Evolutionary conservation across 495 filamentous ascomycete species (phyloP).

Genomic region (Umbilicaria muhlenbergii): DNA sequence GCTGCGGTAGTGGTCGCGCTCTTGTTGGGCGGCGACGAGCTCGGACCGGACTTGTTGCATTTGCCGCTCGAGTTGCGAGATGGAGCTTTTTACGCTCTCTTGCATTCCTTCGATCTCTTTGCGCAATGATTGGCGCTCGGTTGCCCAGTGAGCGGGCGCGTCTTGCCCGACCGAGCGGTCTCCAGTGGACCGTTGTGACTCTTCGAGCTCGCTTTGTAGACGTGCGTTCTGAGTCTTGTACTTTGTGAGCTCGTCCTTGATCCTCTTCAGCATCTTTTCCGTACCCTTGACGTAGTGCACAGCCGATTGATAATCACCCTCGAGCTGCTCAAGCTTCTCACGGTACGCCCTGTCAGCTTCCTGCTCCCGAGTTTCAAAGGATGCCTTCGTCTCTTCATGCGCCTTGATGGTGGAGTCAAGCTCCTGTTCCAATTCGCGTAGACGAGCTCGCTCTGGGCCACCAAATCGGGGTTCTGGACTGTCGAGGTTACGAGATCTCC

Average conservation of each 20-base stretch:
- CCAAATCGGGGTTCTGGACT: constrained; percentile 60
- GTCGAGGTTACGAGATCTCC: constrained; percentile 41
- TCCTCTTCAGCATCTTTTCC: constrained; percentile 96
- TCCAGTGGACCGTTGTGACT: constrained; percentile 21
- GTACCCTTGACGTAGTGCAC: constrained; percentile 99
- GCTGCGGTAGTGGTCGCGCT: constrained; percentile 47
- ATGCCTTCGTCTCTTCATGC: constrained; percentile 67
- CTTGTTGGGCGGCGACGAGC: constrained; percentile 42
- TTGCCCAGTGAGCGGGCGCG: constrained; percentile 52
- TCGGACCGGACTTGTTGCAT: constrained; percentile 50
- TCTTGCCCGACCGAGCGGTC: constrained; percentile 29
- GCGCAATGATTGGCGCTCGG: constrained; percentile 52
- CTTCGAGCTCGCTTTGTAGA: constrained; percentile 63
- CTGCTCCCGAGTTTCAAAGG: constrained; percentile 61
- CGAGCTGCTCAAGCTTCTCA: constrained; percentile 81
- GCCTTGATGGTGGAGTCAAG: constrained; percentile 61
- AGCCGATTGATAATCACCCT: constrained; percentile 95
- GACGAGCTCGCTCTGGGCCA: constrained; percentile 65
- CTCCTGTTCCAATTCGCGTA: constrained; percentile 81
- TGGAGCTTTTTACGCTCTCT: constrained; percentile 45
- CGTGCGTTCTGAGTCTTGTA: constrained; percentile 77
- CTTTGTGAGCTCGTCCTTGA: constrained; percentile 87
- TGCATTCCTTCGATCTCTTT: constrained; percentile 52
- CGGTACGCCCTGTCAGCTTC: constrained; percentile 74
- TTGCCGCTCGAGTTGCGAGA: constrained; percentile 53